These are phyloP conservation scores for Xylariomycetidae sp. DNA, from an alignment of 2,329 filamentous ascomycete genomes.

Conservation along the genomic window DNA sequence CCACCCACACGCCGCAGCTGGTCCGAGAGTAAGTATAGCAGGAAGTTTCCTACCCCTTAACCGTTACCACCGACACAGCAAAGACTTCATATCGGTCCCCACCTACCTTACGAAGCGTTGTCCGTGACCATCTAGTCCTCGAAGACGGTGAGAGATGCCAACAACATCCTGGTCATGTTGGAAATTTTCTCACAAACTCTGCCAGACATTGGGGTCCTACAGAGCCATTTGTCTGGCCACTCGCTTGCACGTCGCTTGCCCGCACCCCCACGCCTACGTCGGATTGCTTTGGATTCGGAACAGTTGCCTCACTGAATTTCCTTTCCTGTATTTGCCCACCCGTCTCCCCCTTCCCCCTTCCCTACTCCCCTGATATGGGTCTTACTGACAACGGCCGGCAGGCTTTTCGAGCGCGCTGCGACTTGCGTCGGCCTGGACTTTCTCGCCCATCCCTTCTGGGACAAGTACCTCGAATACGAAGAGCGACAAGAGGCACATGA, in stretches of 20 bases:
- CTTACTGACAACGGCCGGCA: constrained; percentile 37
- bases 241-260: constrained; percentile 37
- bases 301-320: constrained; percentile 47
- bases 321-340: constrained; percentile 58
- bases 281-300: constrained; percentile 40
- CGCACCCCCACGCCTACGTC: constrained; percentile 24
- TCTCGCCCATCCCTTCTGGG: constrained; percentile 93
- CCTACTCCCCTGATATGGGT: constrained; percentile 16
- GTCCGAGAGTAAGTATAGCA: constrained; percentile 98
- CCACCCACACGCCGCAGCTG: constrained; percentile 86
- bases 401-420: constrained; percentile 87
- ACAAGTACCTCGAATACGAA: constrained; percentile 97
- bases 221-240: constrained; percentile 31
- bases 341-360: constrained; percentile 28
- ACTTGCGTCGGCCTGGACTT: constrained; percentile 86
- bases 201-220: constrained; percentile 51
- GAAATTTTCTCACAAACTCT: constrained; percentile 60
- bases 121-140: constrained; percentile 31
- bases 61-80: constrained; percentile 44
- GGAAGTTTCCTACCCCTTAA: constrained; percentile 63
- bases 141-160: constrained; percentile 72
- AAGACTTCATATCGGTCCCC: constrained; percentile 22
- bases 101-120: constrained; percentile 20
- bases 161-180: constrained; percentile 49
- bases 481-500: constrained; percentile 80